Conservation (phyloP, 2,329 filamentous ascomycete species). For the Verticillium tricorpus region DNA sequence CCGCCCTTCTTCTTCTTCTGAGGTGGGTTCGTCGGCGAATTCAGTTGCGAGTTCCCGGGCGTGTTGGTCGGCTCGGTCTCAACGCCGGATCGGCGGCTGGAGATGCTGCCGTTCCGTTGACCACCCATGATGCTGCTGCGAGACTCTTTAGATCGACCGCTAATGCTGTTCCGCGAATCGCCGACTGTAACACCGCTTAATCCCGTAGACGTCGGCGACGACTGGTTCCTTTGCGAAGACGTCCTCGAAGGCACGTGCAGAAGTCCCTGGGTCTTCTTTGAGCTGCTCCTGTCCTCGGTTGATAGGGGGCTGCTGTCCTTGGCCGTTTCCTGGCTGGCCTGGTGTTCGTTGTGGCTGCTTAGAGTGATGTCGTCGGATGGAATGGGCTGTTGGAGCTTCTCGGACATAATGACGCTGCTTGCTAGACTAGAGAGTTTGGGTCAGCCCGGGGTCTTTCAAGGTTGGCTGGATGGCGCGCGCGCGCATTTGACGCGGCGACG, state of each 20-base stretch:
- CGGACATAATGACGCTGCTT: slow-evolving; percentile 22
- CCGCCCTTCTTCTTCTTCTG: slow-evolving; percentile 52
- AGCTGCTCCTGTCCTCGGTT: slow-evolving; percentile 34
- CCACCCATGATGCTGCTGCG: slow-evolving; percentile 59
- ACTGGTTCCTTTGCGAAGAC: slow-evolving; percentile 56
- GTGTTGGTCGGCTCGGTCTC: slow-evolving; percentile 48
- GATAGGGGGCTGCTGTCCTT: slow-evolving; percentile 37
- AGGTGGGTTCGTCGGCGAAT: slow-evolving; percentile 43
- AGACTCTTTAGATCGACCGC: slow-evolving; percentile 60
- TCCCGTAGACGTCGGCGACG: slow-evolving; percentile 54
- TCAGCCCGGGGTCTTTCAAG: neutral
- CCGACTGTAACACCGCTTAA: slow-evolving; percentile 56
- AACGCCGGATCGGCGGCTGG: slow-evolving; percentile 54
- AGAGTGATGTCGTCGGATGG: slow-evolving; percentile 21
- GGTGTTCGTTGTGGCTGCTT: slow-evolving; percentile 18
- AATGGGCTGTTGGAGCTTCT: slow-evolving; percentile 20
- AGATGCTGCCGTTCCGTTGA: slow-evolving; percentile 62
- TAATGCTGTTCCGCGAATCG: slow-evolving; percentile 58
- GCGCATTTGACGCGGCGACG: neutral
- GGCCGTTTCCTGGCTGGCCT: slow-evolving; percentile 32
- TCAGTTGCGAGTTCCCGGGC: slow-evolving; percentile 44
- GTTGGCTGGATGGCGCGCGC: neutral
- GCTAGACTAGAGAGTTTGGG: neutral
- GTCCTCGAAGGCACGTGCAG: slow-evolving; percentile 58
- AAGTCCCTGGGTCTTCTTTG: slow-evolving; percentile 47